phyloP scores from a whole-genome alignment of 805 yeast species.

The Ogataea polymorpha region DNA sequence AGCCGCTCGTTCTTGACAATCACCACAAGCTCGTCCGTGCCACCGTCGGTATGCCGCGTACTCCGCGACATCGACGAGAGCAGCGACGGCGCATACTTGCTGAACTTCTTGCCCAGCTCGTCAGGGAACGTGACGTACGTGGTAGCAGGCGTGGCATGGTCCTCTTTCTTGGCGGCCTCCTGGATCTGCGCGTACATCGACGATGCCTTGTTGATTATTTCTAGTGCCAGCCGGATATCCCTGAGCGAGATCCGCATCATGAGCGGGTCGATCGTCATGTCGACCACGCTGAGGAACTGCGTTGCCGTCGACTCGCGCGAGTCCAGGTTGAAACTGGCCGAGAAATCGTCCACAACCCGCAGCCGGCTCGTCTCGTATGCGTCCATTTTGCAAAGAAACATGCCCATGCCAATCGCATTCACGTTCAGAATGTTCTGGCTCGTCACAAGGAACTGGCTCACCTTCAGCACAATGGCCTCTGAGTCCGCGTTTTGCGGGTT shows the following conservation, averaged over 20 bases:
- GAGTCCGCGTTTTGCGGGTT: slow-evolving; percentile 67
- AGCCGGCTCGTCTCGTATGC: slow-evolving; percentile 56
- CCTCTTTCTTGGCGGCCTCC: slow-evolving; percentile 11
- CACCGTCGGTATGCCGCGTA: slow-evolving; percentile 15
- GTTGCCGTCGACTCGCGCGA: slow-evolving; percentile 60
- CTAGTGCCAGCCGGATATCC: slow-evolving; percentile 78
- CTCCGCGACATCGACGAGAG: slow-evolving; percentile 46
- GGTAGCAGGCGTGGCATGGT: slow-evolving; percentile 8
- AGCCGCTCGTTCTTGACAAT: slow-evolving; percentile 68
- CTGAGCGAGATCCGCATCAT: slow-evolving; percentile 78
- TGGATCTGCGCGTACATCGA: slow-evolving; percentile 38
- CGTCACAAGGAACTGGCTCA: slow-evolving; percentile 71
- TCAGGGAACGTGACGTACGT: slow-evolving; percentile 48
- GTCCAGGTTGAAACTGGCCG: slow-evolving; percentile 72
- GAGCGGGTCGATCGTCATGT: slow-evolving; percentile 74
- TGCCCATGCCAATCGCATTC: slow-evolving; percentile 75
- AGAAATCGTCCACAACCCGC: slow-evolving; percentile 85
- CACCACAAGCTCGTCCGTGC: slow-evolving; percentile 32
- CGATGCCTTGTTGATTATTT: slow-evolving; percentile 70
- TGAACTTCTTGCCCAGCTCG: slow-evolving; percentile 56
- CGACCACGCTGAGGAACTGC: slow-evolving; percentile 59
- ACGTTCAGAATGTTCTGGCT: slow-evolving; percentile 65
- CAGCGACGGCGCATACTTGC: slow-evolving; percentile 69
- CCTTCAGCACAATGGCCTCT: slow-evolving; percentile 87
- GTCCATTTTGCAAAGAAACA: slow-evolving; percentile 80